Base-by-base conservation (phyloP, 352 stramenopile species). In the Phytopythium oedochilum region DNA sequence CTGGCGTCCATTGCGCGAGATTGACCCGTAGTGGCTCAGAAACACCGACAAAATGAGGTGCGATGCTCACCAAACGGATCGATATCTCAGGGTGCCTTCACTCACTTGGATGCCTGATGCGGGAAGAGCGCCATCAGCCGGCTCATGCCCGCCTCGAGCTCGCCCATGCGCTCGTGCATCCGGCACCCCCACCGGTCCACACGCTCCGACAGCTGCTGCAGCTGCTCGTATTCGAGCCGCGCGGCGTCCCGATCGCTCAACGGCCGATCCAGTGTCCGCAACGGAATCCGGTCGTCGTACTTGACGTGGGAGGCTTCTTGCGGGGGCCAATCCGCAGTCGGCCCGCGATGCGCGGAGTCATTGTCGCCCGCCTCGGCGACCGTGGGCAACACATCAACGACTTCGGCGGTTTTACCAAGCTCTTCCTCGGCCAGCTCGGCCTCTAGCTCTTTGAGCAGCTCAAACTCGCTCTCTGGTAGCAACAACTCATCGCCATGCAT, bases 351-450 rank as follows among this genome's bases (percentile, higher is more conserved):
- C 31, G 31, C 40, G 8, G 29, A 35, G 25, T 53, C 23, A 22
- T 50, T 49, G 57, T 45, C 46, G 25, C 20, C 36, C 5, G 32
- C 11, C 46, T 61, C 55, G 12, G 52, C n/a, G 48, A 58, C 54
- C 6, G 50, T 49, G 3, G 28, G 28, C 29, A 58, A 29, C 2
- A 12, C 20, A 1, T 53, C 25, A 29, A 40, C 47, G 22, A 14
- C 39, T 43, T 26, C 55, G 52, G 57, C 39, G 26, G 9, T 18
- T 10, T 5, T n/a, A 25, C 17, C 7, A 18, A 1, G 6, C 15
- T 50, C 23, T 5, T 11, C 39, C 39, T 45, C 45, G 9, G 29
- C 45, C 28, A 3, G 15, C 1, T 32, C 26, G 15, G 14, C 28
- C 17, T 39, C 28, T 1, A 40, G 18, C 10, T 45, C 48, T 14